phyloP scores from a whole-genome alignment of 2,329 filamentous ascomycete species.

The Ascochyta clinopodiicola region DNA sequence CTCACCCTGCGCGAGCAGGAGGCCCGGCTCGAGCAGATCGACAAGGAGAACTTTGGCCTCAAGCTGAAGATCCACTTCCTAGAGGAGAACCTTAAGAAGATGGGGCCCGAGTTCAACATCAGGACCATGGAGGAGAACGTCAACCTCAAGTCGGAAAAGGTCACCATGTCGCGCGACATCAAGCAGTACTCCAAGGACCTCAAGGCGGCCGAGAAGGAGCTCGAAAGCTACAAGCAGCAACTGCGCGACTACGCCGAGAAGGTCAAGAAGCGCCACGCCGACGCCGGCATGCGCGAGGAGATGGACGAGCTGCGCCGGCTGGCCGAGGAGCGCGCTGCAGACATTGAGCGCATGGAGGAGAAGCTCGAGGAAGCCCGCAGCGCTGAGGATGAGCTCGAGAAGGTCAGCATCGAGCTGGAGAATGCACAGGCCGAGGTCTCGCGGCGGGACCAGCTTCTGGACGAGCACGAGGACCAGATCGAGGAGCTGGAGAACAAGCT shows the following conservation, averaged over 20 bases:
- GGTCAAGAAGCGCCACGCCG: constrained; percentile 75
- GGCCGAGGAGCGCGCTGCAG: constrained; percentile 52
- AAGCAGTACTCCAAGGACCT: constrained; percentile 86
- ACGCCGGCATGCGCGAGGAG: constrained; percentile 72
- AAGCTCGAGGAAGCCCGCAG: constrained; percentile 41
- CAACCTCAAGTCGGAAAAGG: constrained; percentile 89
- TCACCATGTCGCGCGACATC: constrained; percentile 88
- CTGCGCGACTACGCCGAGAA: constrained; percentile 83
- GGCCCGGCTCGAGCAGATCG: constrained; percentile 89
- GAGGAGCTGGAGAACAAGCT: constrained; percentile 44
- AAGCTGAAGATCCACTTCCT: constrained; percentile 78
- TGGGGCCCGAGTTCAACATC: constrained; percentile 88
- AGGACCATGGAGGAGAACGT: constrained; percentile 92
- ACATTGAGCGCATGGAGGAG: constrained; percentile 44
- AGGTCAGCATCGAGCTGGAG: constrained; percentile 43
- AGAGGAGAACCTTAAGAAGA: constrained; percentile 86
- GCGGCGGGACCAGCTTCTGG: constrained; percentile 44
- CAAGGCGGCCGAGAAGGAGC: constrained; percentile 79
- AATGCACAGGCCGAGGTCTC: constrained; percentile 43
- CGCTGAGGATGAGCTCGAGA: constrained; percentile 46
- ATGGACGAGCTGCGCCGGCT: constrained; percentile 56
- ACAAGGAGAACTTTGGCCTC: constrained; percentile 97
- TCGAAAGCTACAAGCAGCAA: constrained; percentile 83
- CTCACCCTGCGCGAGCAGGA: constrained; percentile 94
- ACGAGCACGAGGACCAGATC: constrained; percentile 48